Evolutionary conservation across 768 basidiomycete genomes (phyloP), one percentile per base, ranked within the genome.

Genomic region (Lactarius trivialis): DNA sequence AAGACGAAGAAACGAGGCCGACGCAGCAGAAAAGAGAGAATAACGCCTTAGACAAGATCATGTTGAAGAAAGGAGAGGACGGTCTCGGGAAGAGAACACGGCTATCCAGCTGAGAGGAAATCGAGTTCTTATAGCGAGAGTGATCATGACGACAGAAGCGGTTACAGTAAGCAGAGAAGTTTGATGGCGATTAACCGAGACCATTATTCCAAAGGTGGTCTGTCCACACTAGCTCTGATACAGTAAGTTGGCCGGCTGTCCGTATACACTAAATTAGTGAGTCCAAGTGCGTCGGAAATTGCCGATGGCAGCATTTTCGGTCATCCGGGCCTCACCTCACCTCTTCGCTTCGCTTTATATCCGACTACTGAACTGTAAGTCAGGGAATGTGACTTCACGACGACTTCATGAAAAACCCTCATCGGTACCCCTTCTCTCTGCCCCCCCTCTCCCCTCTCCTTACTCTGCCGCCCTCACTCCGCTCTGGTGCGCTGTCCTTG

Each of bases 321-420:
- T n/a, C n/a, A n/a, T n/a, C n/a, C n/a, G n/a, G n/a, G 21, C 17
- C 17, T 41, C 21, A 30, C 30, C 58, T 59, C 50, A 17, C 55
- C 58, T n/a, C n/a, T n/a, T n/a, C n/a, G n/a, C n/a, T n/a, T 62
- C 61, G 41, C 56, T 53, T 53, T 62, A 45, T 56, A 50, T 62
- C 61, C 58, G 6, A 6, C 6, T 6, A 30, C 30, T 30, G 30
- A n/a, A n/a, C n/a, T n/a, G n/a, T n/a, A n/a, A n/a, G n/a, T n/a
- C n/a, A n/a, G n/a, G n/a, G n/a, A n/a, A 30, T 30, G 2, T 30
- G 30, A 30, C 30, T 30, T 30, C 30, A 30, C 30, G 6, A 30
- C 30, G 6, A 2, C 30, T 30, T 30, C 30, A 30, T 30, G 30
- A 6, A 30, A 2, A 30, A 30, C n/a, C 30, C 30, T 30, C 30